A percentile compares a stretch with the other conserved stretches of the same genome.
Conservation (phyloP, 2,329 filamentous ascomycete genomes). For the Penicillium sp. region DNA sequence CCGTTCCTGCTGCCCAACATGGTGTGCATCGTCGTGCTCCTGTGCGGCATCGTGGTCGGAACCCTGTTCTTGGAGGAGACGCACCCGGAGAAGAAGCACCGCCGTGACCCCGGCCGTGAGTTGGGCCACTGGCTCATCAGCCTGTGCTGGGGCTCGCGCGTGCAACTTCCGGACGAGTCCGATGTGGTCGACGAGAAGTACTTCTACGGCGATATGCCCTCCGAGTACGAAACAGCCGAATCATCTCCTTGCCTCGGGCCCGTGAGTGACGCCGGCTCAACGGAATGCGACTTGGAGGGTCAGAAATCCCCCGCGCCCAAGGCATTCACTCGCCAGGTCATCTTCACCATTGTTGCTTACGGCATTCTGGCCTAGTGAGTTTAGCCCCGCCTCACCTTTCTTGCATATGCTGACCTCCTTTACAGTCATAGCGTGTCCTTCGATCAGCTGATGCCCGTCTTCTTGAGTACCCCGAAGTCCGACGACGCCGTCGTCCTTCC, state of each 20-base stretch:
- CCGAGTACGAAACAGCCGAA: constrained; percentile 64
- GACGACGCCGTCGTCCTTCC: constrained; percentile 60
- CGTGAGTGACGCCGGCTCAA: constrained; percentile 30
- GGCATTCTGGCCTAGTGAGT: constrained; percentile 93
- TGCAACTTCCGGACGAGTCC: constrained; percentile 47
- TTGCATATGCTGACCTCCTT: constrained; percentile 46
- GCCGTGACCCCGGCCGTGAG: constrained; percentile 73
- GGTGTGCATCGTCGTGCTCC: constrained; percentile 78
- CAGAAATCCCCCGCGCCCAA: constrained; percentile 49
- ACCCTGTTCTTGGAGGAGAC: constrained; percentile 92
- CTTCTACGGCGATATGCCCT: constrained; percentile 61
- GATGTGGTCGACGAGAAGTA: constrained; percentile 38
- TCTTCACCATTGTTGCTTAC: constrained; percentile 84
- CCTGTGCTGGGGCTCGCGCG: constrained; percentile 29
- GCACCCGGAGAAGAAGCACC: constrained; percentile 74
- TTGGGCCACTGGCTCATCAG: constrained; percentile 67
- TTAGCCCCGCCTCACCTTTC: constrained; percentile 2
- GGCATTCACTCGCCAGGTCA: constrained; percentile 79
- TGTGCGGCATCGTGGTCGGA: constrained; percentile 73
- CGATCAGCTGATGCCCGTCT: constrained; percentile 88
- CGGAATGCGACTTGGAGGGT: constrained; percentile 41
- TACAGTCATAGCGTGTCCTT: constrained; percentile 92
- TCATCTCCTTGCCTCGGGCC: constrained; percentile 52
- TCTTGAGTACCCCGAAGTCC: constrained; percentile 70
- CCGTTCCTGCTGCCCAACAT: constrained; percentile 91